A percentile compares a stretch with the other conserved stretches of the same genome.
phyloP scores from a whole-genome alignment of 305 asterid genomes.

The Solanum hybrid region DNA sequence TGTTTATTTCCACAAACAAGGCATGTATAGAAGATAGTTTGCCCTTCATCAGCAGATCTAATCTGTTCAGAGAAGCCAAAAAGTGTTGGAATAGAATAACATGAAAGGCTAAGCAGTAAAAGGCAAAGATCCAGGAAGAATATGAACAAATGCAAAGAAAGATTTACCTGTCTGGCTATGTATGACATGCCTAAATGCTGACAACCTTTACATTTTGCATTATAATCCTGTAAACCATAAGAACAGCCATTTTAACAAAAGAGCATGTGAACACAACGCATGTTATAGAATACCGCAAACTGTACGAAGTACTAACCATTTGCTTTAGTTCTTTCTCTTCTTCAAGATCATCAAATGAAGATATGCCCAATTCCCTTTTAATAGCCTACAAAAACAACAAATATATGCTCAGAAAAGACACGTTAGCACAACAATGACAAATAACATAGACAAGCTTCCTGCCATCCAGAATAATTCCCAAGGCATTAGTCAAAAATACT shows the following conservation, averaged over 20 bases:
- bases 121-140: not conserved
- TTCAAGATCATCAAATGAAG: slow-evolving; percentile 64
- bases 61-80: slow-evolving; percentile 33
- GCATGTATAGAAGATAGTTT: slow-evolving; percentile 82
- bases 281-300: not conserved
- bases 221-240: slow-evolving; percentile 52
- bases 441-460: not conserved
- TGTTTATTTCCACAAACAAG: slow-evolving; percentile 63
- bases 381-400: slow-evolving; percentile 39
- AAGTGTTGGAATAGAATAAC: not conserved
- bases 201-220: slow-evolving; percentile 85
- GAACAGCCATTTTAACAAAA: not conserved
- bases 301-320: slow-evolving; percentile 52
- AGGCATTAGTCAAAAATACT: not conserved
- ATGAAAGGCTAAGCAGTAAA: not conserved
- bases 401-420: not conserved
- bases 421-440: not conserved
- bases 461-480: not conserved
- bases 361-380: slow-evolving; percentile 71
- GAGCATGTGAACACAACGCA: not conserved
- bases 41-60: slow-evolving; percentile 97
- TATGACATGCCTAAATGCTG: slow-evolving; percentile 76
- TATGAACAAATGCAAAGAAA: not conserved
- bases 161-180: slow-evolving; percentile 75
- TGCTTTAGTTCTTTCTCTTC: slow-evolving; percentile 83